Evolutionary conservation across 148 eudicot species (phyloP).

Genomic region (Chenopodium quinoa): DNA sequence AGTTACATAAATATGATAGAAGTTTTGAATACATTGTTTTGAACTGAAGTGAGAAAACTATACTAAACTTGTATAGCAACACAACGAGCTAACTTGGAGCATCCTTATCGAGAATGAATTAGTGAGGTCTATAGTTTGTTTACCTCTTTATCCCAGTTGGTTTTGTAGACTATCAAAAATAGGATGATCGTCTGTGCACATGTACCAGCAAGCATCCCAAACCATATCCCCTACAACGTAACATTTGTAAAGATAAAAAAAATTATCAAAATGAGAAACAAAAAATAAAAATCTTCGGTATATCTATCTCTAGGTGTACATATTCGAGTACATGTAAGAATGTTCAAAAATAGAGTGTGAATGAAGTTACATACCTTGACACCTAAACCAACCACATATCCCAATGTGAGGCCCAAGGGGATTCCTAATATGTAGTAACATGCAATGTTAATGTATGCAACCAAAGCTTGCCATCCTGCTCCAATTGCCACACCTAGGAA

Average conservation of each 20-base stretch:
- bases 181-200: conserved; percentile 38
- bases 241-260: too few relatives aligned
- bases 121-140: not conserved
- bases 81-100: too few relatives aligned
- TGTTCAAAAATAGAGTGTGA: not conserved
- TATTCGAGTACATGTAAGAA: too few relatives aligned
- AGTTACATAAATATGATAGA: not conserved
- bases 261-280: too few relatives aligned
- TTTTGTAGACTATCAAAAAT: conserved; percentile 31
- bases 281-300: too few relatives aligned
- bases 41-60: too few relatives aligned
- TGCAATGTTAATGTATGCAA: conserved; percentile 52
- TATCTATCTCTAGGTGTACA: too few relatives aligned
- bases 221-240: conserved; percentile 55
- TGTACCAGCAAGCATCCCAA: conserved; percentile 49
- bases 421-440: conserved; percentile 56
- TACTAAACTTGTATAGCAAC: too few relatives aligned
- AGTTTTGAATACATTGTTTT: too few relatives aligned
- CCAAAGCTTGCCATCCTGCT: conserved; percentile 64
- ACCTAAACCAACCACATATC: conserved; percentile 32
- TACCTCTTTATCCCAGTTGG: conserved; percentile 57
- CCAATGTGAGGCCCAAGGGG: conserved; percentile 41
- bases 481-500: conserved; percentile 57
- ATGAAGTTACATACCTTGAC: conserved; percentile 28
- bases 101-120: not conserved